Percentiles rank a stretch among this genome's conserved stretches.
These are phyloP conservation scores for Berberis thunbergii DNA, from an alignment of 164 flowering plant genomes.

Conservation along the genomic window DNA sequence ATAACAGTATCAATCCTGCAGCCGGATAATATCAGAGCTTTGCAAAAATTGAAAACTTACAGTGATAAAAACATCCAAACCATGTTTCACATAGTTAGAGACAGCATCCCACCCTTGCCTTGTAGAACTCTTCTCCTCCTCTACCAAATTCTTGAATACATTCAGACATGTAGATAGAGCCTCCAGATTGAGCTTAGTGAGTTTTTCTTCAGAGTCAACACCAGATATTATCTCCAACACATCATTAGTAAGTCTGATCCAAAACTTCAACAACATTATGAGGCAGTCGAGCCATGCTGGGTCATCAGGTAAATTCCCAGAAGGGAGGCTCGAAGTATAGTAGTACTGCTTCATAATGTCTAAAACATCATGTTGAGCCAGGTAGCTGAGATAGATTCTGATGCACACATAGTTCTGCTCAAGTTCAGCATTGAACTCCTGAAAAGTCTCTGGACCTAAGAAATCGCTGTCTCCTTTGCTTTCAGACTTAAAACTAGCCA, in stretches of 20 bases:
- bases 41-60: constrained; percentile 45
- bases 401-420: constrained; percentile 58
- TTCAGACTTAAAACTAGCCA: constrained; percentile 35
- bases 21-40: constrained; percentile 72
- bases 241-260: constrained; percentile 58
- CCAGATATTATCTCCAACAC: constrained; percentile 33
- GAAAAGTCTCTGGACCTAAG: constrained; percentile 33
- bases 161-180: constrained; percentile 38
- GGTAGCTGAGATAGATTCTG: constrained; percentile 31
- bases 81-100: constrained; percentile 28
- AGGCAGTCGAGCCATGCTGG: constrained; percentile 64
- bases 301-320: constrained; percentile 27
- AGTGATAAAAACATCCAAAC: constrained; percentile 24
- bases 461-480: constrained; percentile 5
- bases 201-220: constrained; percentile 20
- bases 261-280: constrained; percentile 50
- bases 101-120: constrained; percentile 64
- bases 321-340: constrained; percentile 37
- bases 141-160: constrained; percentile 45
- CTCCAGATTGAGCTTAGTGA: constrained; percentile 21
- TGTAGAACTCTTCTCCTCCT: constrained; percentile 46
- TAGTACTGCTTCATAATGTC: constrained; percentile 50
- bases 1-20: constrained; percentile 57
- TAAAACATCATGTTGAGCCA: constrained; percentile 36
- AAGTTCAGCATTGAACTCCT: constrained; percentile 41